Evolutionary conservation across 257 asterid genomes (phyloP), one percentile per base, ranked within the genome.

Genomic region (Solanum peruvianum): DNA sequence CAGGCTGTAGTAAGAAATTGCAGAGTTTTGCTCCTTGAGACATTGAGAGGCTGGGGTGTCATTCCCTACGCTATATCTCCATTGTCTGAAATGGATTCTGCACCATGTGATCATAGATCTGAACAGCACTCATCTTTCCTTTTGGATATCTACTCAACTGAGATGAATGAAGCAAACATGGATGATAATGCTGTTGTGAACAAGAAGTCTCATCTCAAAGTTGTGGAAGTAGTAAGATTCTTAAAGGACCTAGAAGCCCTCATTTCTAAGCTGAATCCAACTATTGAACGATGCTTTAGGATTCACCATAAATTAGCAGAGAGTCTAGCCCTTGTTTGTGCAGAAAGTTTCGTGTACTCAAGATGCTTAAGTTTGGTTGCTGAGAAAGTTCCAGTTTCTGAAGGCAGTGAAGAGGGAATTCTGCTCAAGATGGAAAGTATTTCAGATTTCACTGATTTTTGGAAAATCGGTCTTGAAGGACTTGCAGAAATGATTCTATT

Each of bases 1-100:
- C 98, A 97, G 93, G 92, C 91, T 89, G 95, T 97, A 88, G 76
- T 95, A 91, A 95, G 89, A 89, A 93, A 90, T 91, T 95, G 98
- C 91, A 93, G 90, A 91, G 91, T 75, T 87, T 87, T 92, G 64
- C 88, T 97, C 66, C 82, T 94, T 86, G 91, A 91, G 84, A 89
- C 92, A 76, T 88, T 91, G 73, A 93, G 91, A 91, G 88, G 71
- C 62, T 89, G 92, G 90, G 99, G 97, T 87, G 89, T 91, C 86
- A 89, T 94, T 93, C 98, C 99, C 13, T 87, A 92, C 64, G 88
- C 89, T 87, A 84, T 71, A 67, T 87, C 93, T 66, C 77, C 89
- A 44, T 91, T 84, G 86, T 89, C 95, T 85, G 92, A 91, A 66
- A 66, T 92, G 86, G 89, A 82, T 87, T 88, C 92, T 88, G 86